These are phyloP conservation scores for Exophiala calicioides DNA, from an alignment of 2,329 filamentous ascomycete species.

Conservation along the genomic window DNA sequence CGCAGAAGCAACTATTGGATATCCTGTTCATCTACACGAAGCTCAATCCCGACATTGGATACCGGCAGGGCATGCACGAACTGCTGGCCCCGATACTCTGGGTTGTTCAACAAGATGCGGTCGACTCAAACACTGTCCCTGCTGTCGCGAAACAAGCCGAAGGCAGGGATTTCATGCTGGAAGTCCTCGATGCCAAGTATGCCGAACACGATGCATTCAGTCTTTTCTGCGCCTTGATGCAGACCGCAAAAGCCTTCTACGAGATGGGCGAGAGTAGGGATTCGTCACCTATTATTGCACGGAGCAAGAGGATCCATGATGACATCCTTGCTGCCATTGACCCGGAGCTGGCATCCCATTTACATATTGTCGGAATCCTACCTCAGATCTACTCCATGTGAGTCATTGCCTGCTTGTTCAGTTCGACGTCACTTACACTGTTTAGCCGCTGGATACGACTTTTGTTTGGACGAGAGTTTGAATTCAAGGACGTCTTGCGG, in stretches of 20 bases:
- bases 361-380: slow-evolving; percentile 82
- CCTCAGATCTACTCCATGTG: slow-evolving; percentile 96
- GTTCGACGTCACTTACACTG: slow-evolving; percentile 2
- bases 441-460: slow-evolving; percentile 86
- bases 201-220: slow-evolving; percentile 90
- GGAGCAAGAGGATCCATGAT: slow-evolving; percentile 85
- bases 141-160: slow-evolving; percentile 44
- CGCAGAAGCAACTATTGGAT: slow-evolving; percentile 80
- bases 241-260: slow-evolving; percentile 82
- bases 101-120: slow-evolving; percentile 78
- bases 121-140: slow-evolving; percentile 53
- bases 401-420: slow-evolving; percentile 32
- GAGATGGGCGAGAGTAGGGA: slow-evolving; percentile 61
- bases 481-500: slow-evolving; percentile 77
- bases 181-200: slow-evolving; percentile 69
- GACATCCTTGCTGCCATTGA: slow-evolving; percentile 76
- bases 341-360: slow-evolving; percentile 76
- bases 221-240: slow-evolving; percentile 85
- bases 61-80: slow-evolving; percentile 99
- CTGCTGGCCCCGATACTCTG: slow-evolving; percentile 85
- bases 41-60: slow-evolving; percentile 80
- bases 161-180: slow-evolving; percentile 53
- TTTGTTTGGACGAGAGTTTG: slow-evolving; percentile 89
- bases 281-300: slow-evolving; percentile 74
- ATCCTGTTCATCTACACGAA: slow-evolving; percentile 95